Percentiles rank a stretch among this genome's conserved stretches.
These are phyloP conservation scores for Blumeriella jaapii DNA, from an alignment of 2,329 filamentous ascomycete genomes.

Conservation along the genomic window DNA sequence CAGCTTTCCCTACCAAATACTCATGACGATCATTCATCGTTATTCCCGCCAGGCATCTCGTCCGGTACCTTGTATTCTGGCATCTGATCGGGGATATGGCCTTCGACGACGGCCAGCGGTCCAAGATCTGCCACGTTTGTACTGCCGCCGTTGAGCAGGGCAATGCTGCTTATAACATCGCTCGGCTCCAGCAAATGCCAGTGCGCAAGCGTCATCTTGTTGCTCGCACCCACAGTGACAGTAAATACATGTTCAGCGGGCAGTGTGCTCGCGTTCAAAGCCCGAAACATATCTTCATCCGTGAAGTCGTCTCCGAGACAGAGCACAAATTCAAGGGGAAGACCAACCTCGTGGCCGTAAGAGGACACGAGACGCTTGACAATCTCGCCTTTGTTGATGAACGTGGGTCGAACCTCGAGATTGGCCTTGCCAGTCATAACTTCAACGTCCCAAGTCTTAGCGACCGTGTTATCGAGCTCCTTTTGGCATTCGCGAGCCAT, in stretches of 20 bases:
- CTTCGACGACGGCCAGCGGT: constrained; percentile 22
- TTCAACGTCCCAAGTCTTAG: constrained; percentile 76
- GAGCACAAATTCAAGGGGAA: constrained; percentile 71
- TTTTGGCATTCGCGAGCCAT: constrained; percentile 73
- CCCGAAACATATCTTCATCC: constrained; percentile 93
- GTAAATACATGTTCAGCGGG: constrained; percentile 66
- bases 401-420: constrained; percentile 88
- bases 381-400: constrained; percentile 97
- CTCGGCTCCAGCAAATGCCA: constrained; percentile 84
- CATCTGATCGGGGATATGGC: constrained; percentile 18
- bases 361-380: constrained; percentile 69
- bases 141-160: constrained; percentile 34
- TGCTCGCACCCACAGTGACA: constrained; percentile 82
- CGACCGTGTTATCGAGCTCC: constrained; percentile 66
- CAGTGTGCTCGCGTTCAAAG: constrained; percentile 51
- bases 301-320: constrained; percentile 95
- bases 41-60: constrained; percentile 17
- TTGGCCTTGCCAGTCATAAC: constrained; percentile 97
- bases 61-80: constrained; percentile 16
- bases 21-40: too few relatives aligned
- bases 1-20: too few relatives aligned
- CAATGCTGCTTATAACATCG: constrained; percentile 66
- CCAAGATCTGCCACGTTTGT: constrained; percentile 20
- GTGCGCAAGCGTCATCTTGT: constrained; percentile 79
- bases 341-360: constrained; percentile 44